Conservation (phyloP, 2,329 filamentous ascomycete genomes). For the Alternaria rosae region DNA sequence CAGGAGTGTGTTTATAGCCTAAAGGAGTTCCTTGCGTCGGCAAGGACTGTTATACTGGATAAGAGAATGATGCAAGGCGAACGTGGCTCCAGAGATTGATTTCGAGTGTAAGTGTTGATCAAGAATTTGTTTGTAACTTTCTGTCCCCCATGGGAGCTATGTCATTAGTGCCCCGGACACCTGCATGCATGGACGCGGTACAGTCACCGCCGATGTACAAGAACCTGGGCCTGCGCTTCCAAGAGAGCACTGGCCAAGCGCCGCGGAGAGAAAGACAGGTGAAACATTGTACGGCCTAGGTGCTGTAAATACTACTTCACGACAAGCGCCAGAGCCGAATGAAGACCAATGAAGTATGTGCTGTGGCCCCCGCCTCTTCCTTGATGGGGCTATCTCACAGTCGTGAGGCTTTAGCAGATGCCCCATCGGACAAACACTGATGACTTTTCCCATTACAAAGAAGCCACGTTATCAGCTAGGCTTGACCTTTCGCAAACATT, state of each 20-base stretch:
- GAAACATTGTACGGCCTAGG: constrained; percentile 20
- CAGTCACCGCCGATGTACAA: constrained; percentile 9
- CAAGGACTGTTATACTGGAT: background rate
- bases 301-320: constrained; percentile 4
- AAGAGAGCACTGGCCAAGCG: constrained; percentile 8
- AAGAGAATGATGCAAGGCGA: background rate
- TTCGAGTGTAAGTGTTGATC: background rate
- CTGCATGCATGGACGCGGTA: constrained; percentile 10
- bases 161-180: constrained; percentile 7
- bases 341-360: background rate
- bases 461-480: background rate
- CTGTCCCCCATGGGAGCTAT: background rate
- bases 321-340: constrained; percentile 12
- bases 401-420: constrained; percentile 1
- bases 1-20: constrained; percentile 27
- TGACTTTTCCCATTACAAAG: background rate
- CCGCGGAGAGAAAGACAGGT: constrained; percentile 12
- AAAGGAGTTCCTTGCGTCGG: constrained; percentile 10
- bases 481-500: background rate
- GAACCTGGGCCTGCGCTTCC: constrained; percentile 9
- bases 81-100: constrained; percentile 16
- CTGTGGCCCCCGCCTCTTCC: background rate
- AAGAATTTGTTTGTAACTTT: constrained; percentile 12
- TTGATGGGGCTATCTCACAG: background rate
- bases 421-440: constrained; percentile 4